These are phyloP conservation scores for Linanthus parryae DNA, from an alignment of 148 eudicot species.

Conservation along the genomic window DNA sequence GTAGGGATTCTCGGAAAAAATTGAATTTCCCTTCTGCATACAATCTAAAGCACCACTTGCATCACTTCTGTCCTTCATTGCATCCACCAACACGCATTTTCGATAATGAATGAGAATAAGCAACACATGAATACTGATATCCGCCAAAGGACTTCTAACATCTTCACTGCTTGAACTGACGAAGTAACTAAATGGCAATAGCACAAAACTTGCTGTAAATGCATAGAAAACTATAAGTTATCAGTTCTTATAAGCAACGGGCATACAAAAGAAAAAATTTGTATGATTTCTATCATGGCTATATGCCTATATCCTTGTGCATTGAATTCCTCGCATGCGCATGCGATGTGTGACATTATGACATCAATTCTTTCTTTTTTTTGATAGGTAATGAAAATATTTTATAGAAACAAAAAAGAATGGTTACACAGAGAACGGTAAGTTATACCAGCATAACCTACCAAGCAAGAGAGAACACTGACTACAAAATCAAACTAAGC, in stretches of 20 bases:
- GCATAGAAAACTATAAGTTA: slow-evolving; percentile 5
- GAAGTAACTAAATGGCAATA: slow-evolving; percentile 66
- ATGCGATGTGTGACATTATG: no score
- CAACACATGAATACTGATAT: slow-evolving; percentile 66
- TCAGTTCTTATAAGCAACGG: not conserved
- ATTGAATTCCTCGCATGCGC: no score
- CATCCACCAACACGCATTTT: slow-evolving; percentile 42
- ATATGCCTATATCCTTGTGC: no score
- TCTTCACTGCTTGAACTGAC: slow-evolving; percentile 54
- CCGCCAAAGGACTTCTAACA: slow-evolving; percentile 57
- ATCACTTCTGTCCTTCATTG: slow-evolving; percentile 27
- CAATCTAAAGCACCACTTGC: slow-evolving; percentile 33
- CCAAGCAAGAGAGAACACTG: no score
- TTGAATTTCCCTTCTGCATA: slow-evolving; percentile 37
- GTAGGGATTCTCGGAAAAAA: slow-evolving; percentile 65
- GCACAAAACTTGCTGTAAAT: slow-evolving; percentile 78
- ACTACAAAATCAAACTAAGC: no score
- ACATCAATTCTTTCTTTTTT: no score
- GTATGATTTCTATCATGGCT: no score
- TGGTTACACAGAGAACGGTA: no score
- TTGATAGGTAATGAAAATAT: no score
- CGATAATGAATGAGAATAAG: slow-evolving; percentile 79
- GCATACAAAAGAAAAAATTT: not conserved
- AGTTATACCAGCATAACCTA: no score
- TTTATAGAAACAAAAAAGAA: no score